phyloP scores from a whole-genome alignment of 78 protist genomes.

The Cavenderia fasciculata region DNA sequence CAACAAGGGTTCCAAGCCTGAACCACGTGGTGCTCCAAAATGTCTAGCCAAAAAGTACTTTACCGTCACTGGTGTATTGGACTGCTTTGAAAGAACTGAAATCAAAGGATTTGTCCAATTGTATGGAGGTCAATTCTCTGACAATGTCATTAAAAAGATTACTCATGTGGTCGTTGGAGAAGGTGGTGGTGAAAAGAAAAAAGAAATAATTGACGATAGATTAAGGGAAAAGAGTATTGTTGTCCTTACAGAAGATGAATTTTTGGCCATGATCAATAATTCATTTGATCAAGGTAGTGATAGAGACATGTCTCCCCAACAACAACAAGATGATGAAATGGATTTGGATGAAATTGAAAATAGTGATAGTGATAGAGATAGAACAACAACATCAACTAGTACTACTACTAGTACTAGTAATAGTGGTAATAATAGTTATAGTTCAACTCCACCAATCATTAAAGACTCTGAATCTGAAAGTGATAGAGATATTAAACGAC shows the following conservation, averaged over 20 bases:
- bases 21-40: conserved; percentile 66
- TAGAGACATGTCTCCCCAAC: too few species aligned
- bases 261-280: conserved; percentile 31
- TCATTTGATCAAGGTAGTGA: too few species aligned
- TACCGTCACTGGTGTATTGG: conserved; percentile 71
- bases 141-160: conserved; percentile 26
- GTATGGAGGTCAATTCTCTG: conserved; percentile 34
- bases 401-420: too few species aligned
- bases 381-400: too few species aligned
- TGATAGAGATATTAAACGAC: too few species aligned
- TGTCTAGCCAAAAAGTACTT: conserved; percentile 38
- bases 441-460: too few species aligned
- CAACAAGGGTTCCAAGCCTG: conserved; percentile 53
- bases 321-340: not conserved
- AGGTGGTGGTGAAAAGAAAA: conserved; percentile 45
- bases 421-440: too few species aligned
- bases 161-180: conserved; percentile 49
- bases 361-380: too few species aligned
- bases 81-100: conserved; percentile 76
- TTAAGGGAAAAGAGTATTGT: not conserved
- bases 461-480: too few species aligned
- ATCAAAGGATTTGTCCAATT: conserved; percentile 30
- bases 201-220: not conserved
- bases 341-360: too few species aligned
- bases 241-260: conserved; percentile 75